phyloP scores from a whole-genome alignment of 164 flowering plant genomes.

The Chloranthus sessilifolius region DNA sequence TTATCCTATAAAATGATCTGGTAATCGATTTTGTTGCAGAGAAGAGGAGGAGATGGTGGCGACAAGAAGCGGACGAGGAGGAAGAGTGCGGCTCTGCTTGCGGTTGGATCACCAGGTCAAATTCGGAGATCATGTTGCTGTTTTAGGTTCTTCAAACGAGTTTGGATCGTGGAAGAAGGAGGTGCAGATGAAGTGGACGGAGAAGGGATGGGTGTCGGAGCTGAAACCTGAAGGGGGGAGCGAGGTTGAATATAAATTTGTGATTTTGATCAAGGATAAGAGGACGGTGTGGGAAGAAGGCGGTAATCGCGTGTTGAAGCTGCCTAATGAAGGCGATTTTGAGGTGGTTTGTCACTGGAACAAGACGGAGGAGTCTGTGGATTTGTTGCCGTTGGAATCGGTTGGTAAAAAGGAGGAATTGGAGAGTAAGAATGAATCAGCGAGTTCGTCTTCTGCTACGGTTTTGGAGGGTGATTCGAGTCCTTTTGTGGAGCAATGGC shows the following conservation, averaged over 20 bases:
- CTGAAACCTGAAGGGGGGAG: slow-evolving; percentile 48
- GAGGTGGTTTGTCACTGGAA: slow-evolving; percentile 66
- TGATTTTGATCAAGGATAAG: slow-evolving; percentile 40
- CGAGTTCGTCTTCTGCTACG: slow-evolving; percentile 4
- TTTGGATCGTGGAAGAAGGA: slow-evolving; percentile 85
- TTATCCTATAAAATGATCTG: neutral
- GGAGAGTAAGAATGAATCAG: slow-evolving; percentile 24
- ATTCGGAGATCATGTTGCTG: slow-evolving; percentile 65
- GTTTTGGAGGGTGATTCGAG: slow-evolving; percentile 35
- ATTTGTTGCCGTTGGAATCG: slow-evolving; percentile 27
- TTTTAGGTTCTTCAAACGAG: slow-evolving; percentile 69
- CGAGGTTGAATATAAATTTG: slow-evolving; percentile 67
- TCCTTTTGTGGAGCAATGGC: slow-evolving; percentile 90
- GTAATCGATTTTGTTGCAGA: slow-evolving; percentile 3
- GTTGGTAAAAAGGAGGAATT: slow-evolving; percentile 9
- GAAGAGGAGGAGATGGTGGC: slow-evolving; percentile 25
- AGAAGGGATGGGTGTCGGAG: slow-evolving; percentile 69
- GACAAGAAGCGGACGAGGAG: slow-evolving; percentile 16
- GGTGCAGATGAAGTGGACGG: slow-evolving; percentile 62
- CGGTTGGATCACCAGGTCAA: slow-evolving; percentile 68
- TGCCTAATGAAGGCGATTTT: slow-evolving; percentile 53
- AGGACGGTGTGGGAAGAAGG: slow-evolving; percentile 71
- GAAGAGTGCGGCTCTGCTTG: slow-evolving; percentile 40
- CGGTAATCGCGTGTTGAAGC: slow-evolving; percentile 48
- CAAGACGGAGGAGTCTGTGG: slow-evolving; percentile 45